Percentiles rank a stretch among this genome's conserved stretches.
Evolutionary conservation across 1,284 basidiomycete genomes (phyloP).

Genomic region (Fomitopsis schrenkii): DNA sequence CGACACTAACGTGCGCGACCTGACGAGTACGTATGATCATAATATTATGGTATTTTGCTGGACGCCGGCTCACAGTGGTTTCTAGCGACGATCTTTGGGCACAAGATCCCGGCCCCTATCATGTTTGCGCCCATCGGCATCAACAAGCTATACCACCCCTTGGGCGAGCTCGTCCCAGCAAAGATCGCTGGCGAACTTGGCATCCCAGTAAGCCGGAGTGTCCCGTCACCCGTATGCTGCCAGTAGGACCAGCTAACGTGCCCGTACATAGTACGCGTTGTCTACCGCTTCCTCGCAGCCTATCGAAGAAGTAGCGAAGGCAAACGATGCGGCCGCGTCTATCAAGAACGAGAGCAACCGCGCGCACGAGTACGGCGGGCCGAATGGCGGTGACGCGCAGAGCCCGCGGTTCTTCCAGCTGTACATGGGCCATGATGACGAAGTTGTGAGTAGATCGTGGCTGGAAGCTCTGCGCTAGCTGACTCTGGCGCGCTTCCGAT

Average conservation of each 20-base stretch:
- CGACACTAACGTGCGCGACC: slow-evolving; percentile 52
- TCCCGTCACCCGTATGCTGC: not conserved
- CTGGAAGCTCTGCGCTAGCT: not conserved
- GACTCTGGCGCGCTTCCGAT: too few relatives aligned
- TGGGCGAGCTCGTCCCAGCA: slow-evolving; percentile 52
- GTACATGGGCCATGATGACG: slow-evolving; percentile 56
- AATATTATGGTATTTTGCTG: too few relatives aligned
- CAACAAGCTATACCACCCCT: slow-evolving; percentile 49
- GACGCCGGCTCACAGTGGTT: not conserved
- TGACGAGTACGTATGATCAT: slow-evolving; percentile 34
- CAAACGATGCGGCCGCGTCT: slow-evolving; percentile 39
- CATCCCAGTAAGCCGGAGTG: slow-evolving; percentile 33
- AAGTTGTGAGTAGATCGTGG: slow-evolving; percentile 29
- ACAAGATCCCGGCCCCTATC: slow-evolving; percentile 49
- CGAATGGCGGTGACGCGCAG: slow-evolving; percentile 33
- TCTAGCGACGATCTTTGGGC: slow-evolving; percentile 46
- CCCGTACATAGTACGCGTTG: slow-evolving; percentile 39
- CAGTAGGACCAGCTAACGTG: too few relatives aligned
- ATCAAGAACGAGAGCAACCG: slow-evolving; percentile 35
- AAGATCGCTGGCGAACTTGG: slow-evolving; percentile 52
- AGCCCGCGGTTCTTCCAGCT: slow-evolving; percentile 57
- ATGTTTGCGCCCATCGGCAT: slow-evolving; percentile 57
- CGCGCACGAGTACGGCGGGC: slow-evolving; percentile 30
- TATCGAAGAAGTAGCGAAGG: slow-evolving; percentile 50
- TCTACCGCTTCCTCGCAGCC: slow-evolving; percentile 51